Conservation (phyloP, 129 eudicot species). For the Logfia minima region DNA sequence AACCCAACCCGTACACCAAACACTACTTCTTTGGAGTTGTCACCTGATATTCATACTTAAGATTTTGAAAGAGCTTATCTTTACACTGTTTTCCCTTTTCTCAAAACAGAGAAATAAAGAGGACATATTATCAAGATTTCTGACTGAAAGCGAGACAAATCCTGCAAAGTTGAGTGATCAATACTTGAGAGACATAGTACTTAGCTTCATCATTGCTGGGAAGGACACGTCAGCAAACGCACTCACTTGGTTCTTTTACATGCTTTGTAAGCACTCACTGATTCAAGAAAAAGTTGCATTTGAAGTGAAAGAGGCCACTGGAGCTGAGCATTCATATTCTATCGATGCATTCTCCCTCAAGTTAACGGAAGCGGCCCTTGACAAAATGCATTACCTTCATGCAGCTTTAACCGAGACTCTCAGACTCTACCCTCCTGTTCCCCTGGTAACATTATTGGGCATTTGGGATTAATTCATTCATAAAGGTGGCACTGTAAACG, state of each 20-base stretch:
- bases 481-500: not conserved
- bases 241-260: slow-evolving; percentile 1
- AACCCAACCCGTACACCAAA: too few species aligned
- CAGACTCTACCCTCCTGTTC: not conserved
- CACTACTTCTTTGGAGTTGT: not conserved
- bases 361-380: not conserved
- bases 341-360: not conserved
- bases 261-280: slow-evolving; percentile 3
- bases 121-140: not conserved
- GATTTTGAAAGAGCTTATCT: not conserved
- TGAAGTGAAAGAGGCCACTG: not conserved
- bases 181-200: not conserved
- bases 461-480: not conserved
- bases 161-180: not conserved
- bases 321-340: not conserved
- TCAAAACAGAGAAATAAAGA: not conserved
- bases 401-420: slow-evolving; percentile 3
- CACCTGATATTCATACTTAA: not conserved
- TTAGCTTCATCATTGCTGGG: slow-evolving; percentile 5
- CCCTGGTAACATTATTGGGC: not conserved
- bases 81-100: not conserved
- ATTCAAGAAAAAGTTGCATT: slow-evolving; percentile 8
- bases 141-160: not conserved
- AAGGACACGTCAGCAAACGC: not conserved
- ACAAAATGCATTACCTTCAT: not conserved